A percentile compares a stretch with the other conserved stretches of the same genome.
phyloP scores from a whole-genome alignment of 2,329 filamentous ascomycete species.

The Podosphaera fusca region DNA sequence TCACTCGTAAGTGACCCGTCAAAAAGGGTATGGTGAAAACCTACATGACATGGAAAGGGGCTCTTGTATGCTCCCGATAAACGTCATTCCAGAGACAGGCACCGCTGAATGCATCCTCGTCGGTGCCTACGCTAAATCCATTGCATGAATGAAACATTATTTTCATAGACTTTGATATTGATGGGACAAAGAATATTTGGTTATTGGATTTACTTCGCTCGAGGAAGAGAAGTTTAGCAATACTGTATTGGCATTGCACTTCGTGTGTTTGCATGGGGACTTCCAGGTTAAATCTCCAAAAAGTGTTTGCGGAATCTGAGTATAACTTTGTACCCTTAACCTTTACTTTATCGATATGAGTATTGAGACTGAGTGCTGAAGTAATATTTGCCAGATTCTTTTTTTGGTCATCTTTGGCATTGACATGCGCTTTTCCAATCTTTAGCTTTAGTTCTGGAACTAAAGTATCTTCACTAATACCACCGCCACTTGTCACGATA shows the following conservation, averaged over 20 bases:
- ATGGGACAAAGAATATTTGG: conserved; percentile 71
- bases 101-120: conserved; percentile 68
- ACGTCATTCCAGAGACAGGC: conserved; percentile 94
- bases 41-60: conserved; percentile 78
- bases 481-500: conserved; percentile 55
- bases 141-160: conserved; percentile 99
- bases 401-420: not conserved
- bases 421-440: conserved; percentile 4
- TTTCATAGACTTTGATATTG: conserved; percentile 69
- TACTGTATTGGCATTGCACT: conserved; percentile 54
- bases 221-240: conserved; percentile 41
- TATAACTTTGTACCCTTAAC: conserved; percentile 36
- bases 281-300: conserved; percentile 75
- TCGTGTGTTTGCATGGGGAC: conserved; percentile 51
- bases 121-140: conserved; percentile 74
- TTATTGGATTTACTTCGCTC: conserved; percentile 29
- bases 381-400: not conserved
- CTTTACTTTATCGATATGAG: conserved; percentile 13
- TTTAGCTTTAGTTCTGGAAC: conserved; percentile 36
- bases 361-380: not conserved
- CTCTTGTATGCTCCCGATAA: conserved; percentile 50
- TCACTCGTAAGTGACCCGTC: conserved; percentile 6
- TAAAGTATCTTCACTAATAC: conserved; percentile 26
- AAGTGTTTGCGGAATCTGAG: conserved; percentile 49
- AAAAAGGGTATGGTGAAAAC: conserved; percentile 15